Evolutionary conservation across 768 basidiomycete species (phyloP), one percentile per base, ranked within the genome.

Genomic region (Trametes elegans): DNA sequence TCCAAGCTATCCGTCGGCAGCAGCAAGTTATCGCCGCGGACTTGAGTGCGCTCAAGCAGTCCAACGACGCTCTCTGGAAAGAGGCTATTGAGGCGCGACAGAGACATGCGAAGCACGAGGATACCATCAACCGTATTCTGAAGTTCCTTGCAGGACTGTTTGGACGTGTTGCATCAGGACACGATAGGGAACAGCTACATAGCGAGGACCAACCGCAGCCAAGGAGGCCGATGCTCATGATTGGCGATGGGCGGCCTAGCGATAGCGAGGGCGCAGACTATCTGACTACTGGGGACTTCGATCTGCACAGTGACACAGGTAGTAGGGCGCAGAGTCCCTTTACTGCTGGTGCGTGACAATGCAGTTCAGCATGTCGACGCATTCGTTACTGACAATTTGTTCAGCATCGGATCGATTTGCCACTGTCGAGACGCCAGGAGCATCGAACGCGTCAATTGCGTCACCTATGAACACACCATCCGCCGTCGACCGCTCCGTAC

Each of bases 131-230:
- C 64, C 77, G 91, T 53, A 98, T 99, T 58, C 80, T 99, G 60
- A 89, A 93, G 55, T 98, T 99, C 71, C 73, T 99, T 46, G 95
- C 95, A 5, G 87, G 92, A 11, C 87, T 98, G 3, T 98, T 98
- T 72, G 87, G 88, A 10, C 78, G 77, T 0, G 58, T 63, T 2
- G 62, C 62, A 8, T 63, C 67, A 1, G 75, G 75, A 0, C 74
- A 70, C 44, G 69, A 73, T 59, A 76, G 67, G 38, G 68, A 70
- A 41, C 68, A 63, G 39, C 55, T 57, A 24, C 64, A 68, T 26
- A 64, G 68, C 16, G 53, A 71, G 8, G 60, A 72, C 7, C 71
- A 76, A 3, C 70, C 82, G 5, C 76, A 77, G 3, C 74, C 80
- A 28, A 73, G 74, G 50, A 69, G 71, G 18, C 74, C 80, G 44